Percentiles rank a stretch among this genome's conserved stretches.
phyloP scores from a whole-genome alignment of 2,329 filamentous ascomycete genomes.

The Exophiala xenobiotica region DNA sequence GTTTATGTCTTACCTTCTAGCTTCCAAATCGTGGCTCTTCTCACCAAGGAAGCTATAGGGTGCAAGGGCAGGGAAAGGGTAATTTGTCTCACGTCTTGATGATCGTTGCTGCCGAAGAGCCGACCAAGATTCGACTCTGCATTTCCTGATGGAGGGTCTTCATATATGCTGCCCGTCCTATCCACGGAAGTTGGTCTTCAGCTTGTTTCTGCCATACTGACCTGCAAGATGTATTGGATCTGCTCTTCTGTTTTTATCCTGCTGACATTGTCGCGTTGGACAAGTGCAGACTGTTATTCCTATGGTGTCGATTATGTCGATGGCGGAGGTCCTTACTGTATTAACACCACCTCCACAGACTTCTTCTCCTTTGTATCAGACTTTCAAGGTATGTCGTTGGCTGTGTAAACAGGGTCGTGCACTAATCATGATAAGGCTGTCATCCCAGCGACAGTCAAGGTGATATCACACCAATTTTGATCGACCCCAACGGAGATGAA shows the following conservation, averaged over 20 bases:
- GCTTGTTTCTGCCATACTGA: background rate
- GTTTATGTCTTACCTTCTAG: background rate
- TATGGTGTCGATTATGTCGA: constrained; percentile 28
- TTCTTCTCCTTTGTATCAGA: constrained; percentile 28
- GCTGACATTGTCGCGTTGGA: constrained; percentile 9
- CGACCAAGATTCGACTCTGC: background rate
- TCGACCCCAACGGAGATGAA: constrained; percentile 27
- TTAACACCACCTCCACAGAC: constrained; percentile 26
- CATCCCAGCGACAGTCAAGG: constrained; percentile 23
- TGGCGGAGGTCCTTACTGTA: constrained; percentile 28
- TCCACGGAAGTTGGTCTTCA: background rate
- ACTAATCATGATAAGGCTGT: constrained; percentile 20
- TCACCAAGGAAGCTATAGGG: too few species aligned
- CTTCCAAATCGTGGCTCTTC: too few species aligned
- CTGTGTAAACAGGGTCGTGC: background rate
- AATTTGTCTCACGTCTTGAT: too few species aligned
- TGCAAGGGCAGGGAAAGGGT: too few species aligned
- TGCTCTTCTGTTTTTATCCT: constrained; percentile 3
- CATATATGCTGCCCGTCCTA: constrained; percentile 9
- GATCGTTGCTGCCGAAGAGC: too few species aligned
- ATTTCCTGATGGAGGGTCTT: background rate
- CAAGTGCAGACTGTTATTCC: constrained; percentile 23
- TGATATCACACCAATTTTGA: constrained; percentile 25
- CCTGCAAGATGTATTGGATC: constrained; percentile 16
- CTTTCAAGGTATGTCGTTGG: constrained; percentile 19